Evolutionary conservation across 306 rosid species (phyloP).

Genomic region (Lupinus albus): DNA sequence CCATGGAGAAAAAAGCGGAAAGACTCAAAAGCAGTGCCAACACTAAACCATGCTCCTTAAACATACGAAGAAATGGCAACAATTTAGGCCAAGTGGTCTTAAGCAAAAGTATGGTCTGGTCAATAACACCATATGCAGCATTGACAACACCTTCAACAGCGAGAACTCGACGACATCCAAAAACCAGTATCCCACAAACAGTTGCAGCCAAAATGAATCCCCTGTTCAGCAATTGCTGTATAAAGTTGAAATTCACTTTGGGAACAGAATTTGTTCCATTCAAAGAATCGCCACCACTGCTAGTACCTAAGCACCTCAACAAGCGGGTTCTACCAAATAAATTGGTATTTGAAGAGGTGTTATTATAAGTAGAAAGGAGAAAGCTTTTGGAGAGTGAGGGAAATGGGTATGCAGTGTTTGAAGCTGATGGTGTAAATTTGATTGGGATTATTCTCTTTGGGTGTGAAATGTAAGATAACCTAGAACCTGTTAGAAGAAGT

Average conservation of each 20-base stretch:
- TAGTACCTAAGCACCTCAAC: constrained; percentile 51
- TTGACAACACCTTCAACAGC: constrained; percentile 69
- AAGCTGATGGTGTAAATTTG: constrained; percentile 37
- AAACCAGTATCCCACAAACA: constrained; percentile 65
- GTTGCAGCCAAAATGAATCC: constrained; percentile 71
- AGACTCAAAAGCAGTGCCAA: constrained; percentile 86
- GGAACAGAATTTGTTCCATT: constrained; percentile 40
- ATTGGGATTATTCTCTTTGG: constrained; percentile 41
- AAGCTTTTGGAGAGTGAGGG: constrained; percentile 40
- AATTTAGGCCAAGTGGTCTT: constrained; percentile 86
- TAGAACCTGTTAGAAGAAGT: constrained; percentile 35
- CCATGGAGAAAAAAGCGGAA: constrained; percentile 98
- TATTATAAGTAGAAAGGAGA: constrained; percentile 17
- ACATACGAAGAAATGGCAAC: constrained; percentile 65
- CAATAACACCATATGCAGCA: constrained; percentile 74
- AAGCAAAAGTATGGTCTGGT: constrained; percentile 68
- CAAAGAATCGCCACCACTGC: constrained; percentile 42
- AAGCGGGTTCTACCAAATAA: constrained; percentile 45
- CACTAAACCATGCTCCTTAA: constrained; percentile 91
- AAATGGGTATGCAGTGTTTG: constrained; percentile 39
- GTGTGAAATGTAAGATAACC: constrained; percentile 29
- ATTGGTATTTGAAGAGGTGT: constrained; percentile 7
- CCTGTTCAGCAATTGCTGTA: constrained; percentile 50
- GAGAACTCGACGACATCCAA: constrained; percentile 64
- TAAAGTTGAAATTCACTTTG: constrained; percentile 44